A percentile compares a stretch with the other conserved stretches of the same genome.
Evolutionary conservation across 257 asterid species (phyloP).

Genomic region (Penstemon eatonii): DNA sequence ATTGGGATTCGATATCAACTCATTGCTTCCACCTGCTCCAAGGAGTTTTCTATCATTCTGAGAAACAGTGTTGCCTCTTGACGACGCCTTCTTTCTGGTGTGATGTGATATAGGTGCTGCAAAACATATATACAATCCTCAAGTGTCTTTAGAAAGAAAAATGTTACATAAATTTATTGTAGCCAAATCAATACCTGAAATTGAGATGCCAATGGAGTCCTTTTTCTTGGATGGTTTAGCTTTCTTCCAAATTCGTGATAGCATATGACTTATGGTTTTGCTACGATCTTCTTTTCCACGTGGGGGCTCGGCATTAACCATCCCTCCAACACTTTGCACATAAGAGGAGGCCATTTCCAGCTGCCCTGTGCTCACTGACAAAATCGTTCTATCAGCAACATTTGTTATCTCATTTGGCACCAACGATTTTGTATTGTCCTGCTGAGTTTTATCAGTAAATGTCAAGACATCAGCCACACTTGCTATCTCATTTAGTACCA

Average conservation of each 20-base stretch:
- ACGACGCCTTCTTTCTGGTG: constrained; percentile 26
- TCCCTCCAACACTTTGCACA: constrained; percentile 26
- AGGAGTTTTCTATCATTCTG: constrained; percentile 29
- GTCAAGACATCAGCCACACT: constrained; percentile 23
- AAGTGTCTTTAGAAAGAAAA: constrained; percentile 6
- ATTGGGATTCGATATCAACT: constrained; percentile 6
- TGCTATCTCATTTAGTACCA: constrained; percentile 13
- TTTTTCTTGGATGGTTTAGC: constrained; percentile 28
- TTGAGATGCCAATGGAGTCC: constrained; percentile 5
- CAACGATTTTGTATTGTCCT: constrained; percentile 26
- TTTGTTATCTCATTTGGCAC: constrained; percentile 25
- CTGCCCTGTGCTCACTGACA: constrained; percentile 28
- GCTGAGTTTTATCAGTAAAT: constrained; percentile 13
- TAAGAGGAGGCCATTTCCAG: constrained; percentile 23
- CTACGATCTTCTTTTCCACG: constrained; percentile 14
- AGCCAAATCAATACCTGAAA: constrained; percentile 37
- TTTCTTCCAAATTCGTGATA: constrained; percentile 34
- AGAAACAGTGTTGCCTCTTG: neutral
- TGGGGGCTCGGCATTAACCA: constrained; percentile 12
- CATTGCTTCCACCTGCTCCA: constrained; percentile 27
- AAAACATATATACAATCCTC: constrained; percentile 22
- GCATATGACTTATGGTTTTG: constrained; percentile 29
- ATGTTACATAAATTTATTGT: constrained; percentile 1
- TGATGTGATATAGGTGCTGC: constrained; percentile 44
- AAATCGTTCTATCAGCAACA: constrained; percentile 20